Percentiles rank a stretch among this genome's conserved stretches.
phyloP scores from a whole-genome alignment of 371 early-diverging fungal genomes.

The Paraphysoderma sedebokerense region DNA sequence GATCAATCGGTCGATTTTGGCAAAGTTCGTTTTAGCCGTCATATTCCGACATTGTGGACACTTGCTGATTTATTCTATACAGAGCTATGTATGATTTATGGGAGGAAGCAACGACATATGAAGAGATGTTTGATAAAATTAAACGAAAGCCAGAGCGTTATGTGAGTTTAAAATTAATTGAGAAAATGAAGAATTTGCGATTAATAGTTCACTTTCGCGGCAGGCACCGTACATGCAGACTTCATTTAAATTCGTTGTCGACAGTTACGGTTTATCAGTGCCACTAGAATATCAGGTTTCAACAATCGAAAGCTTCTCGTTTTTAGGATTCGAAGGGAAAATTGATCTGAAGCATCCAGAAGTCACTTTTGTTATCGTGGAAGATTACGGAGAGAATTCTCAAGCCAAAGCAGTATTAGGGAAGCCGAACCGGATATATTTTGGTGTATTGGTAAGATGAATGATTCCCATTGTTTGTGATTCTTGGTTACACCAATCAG shows the following conservation, averaged over 20 bases:
- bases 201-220: not conserved
- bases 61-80: not conserved
- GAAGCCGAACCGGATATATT: slow-evolving; percentile 36
- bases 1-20: slow-evolving; percentile 66
- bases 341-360: slow-evolving; percentile 75
- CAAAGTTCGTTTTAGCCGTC: slow-evolving; percentile 31
- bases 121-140: slow-evolving; percentile 36
- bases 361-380: slow-evolving; percentile 51
- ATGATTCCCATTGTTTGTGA: not conserved
- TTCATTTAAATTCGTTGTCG: slow-evolving; percentile 69
- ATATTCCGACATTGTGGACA: not conserved
- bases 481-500: not conserved
- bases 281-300: slow-evolving; percentile 45
- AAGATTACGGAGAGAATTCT: slow-evolving; percentile 48
- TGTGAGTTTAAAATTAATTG: slow-evolving; percentile 12
- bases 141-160: slow-evolving; percentile 36
- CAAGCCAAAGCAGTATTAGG: slow-evolving; percentile 7
- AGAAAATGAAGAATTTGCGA: not conserved
- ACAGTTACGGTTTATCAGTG: slow-evolving; percentile 53
- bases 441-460: slow-evolving; percentile 41
- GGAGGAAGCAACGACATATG: slow-evolving; percentile 45
- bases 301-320: slow-evolving; percentile 62
- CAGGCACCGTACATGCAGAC: slow-evolving; percentile 33
- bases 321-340: slow-evolving; percentile 50
- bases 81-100: slow-evolving; percentile 63